Evolutionary conservation across 768 basidiomycete genomes (phyloP), one percentile per base, ranked within the genome.

Genomic region (Leccinum imitatum): DNA sequence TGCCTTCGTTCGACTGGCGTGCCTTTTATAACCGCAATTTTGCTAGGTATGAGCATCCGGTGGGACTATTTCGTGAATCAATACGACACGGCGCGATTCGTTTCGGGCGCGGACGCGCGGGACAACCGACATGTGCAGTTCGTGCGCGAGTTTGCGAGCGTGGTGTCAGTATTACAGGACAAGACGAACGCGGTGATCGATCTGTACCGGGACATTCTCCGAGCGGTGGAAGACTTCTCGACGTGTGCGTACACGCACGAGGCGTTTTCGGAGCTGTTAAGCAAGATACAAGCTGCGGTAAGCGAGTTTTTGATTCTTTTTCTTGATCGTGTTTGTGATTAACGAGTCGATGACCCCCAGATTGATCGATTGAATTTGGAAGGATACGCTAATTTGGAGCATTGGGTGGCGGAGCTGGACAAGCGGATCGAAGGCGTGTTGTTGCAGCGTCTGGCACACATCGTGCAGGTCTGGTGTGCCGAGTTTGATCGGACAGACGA

Each of bases 1-100:
- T 7, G 4, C 27, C 57, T 48, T 23, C 9, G n/a, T 44, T 44
- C 41, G n/a, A 44, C 54, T 21, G 17, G 31, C 25, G 9, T 23
- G 6, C 10, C 59, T 3, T 23, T 56, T 46, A 27, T 50, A 53
- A 46, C 10, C n/a, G 14, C 50, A 19, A 4, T 47, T 5, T 27
- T 19, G 54, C 15, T 50, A 96, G 95, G 96, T 27, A 96, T 99
- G 90, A 85, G 84, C 67, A 91, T 96, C 58, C 88, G 91, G 25
- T 99, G 97, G 97, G 97, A 98, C 71, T 84, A 93, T 75, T 95
- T 98, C 67, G 90, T 98, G 66, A 96, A 91, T 69, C 91, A 95
- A 56, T 98, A 93, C 70, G 95, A 96, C 65, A 84, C 89, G 4
- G 81, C 86, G 15, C 82, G 93, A 59, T 92, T 87, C 70, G 82